Evolutionary conservation across 1,139 yeast species (phyloP).

Genomic region (Saccharomyces hybrid): DNA sequence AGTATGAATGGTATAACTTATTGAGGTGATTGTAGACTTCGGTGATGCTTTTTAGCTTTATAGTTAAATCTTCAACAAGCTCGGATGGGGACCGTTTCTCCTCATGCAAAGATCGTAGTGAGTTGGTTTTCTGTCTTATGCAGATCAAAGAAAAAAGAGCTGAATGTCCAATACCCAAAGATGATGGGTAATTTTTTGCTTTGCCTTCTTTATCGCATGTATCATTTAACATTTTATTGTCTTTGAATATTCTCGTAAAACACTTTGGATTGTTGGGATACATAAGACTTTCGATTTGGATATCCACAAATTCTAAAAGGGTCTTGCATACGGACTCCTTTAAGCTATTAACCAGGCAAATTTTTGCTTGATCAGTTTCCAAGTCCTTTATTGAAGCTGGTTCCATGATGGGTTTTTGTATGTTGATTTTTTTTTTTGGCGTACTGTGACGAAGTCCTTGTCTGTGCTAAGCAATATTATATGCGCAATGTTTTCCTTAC

Average conservation of each 20-base stretch:
- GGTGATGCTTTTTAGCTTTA: not conserved
- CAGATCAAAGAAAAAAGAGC: not conserved
- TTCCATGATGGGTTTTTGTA: not conserved
- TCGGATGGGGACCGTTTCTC: not conserved
- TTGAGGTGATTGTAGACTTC: not conserved
- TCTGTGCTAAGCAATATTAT: not conserved
- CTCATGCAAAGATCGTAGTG: not conserved
- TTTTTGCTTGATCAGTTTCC: not conserved
- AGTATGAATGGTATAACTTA: not conserved
- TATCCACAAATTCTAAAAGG: conserved; percentile 20
- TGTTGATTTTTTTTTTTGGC: not conserved
- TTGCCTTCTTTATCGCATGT: not conserved
- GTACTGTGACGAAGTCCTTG: not conserved
- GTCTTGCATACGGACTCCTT: conserved; percentile 13
- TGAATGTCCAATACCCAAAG: not conserved
- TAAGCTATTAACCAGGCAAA: conserved; percentile 6
- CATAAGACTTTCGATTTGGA: conserved; percentile 22
- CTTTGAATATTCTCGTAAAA: not conserved
- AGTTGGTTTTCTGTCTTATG: not conserved
- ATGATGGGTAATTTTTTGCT: not conserved
- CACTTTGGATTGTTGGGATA: conserved; percentile 16
- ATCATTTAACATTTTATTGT: not conserved
- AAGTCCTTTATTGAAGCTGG: not conserved
- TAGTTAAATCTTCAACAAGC: not conserved
- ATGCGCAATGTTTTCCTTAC: too few species aligned